Percentiles rank a stretch among this genome's conserved stretches.
Evolutionary conservation across 495 filamentous ascomycete species (phyloP).

Genomic region (Trichoderma erinaceum): DNA sequence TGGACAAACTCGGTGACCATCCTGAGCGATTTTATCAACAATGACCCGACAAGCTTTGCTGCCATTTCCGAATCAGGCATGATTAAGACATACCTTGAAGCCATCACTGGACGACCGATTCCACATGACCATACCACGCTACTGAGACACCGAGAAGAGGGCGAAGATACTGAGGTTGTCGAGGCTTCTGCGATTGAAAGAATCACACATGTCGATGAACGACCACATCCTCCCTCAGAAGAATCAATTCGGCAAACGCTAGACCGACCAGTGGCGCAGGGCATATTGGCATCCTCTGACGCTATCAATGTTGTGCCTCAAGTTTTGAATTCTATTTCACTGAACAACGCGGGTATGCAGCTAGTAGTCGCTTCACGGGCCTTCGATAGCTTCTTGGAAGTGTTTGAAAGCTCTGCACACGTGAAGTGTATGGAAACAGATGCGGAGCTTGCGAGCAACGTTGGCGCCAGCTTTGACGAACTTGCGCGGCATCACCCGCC

Average conservation of each 20-base stretch:
- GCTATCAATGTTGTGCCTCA: conserved; percentile 78
- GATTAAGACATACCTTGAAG: conserved; percentile 72
- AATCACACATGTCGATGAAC: conserved; percentile 35
- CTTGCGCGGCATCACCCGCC: conserved; percentile 87
- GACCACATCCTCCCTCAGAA: conserved; percentile 38
- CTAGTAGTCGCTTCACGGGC: conserved; percentile 80
- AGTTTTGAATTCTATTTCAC: conserved; percentile 87
- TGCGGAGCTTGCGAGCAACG: conserved; percentile 42
- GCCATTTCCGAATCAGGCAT: conserved; percentile 92
- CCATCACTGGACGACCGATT: conserved; percentile 59
- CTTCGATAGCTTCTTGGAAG: conserved; percentile 80
- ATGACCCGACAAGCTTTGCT: conserved; percentile 95
- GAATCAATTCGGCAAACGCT: conserved; percentile 37
- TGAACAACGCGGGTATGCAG: conserved; percentile 82
- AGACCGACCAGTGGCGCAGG: conserved; percentile 51
- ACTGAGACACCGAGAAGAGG: conserved; percentile 27
- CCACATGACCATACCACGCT: conserved; percentile 32
- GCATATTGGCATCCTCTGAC: conserved; percentile 78
- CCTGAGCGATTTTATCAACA: conserved; percentile 94
- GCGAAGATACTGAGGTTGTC: conserved; percentile 31
- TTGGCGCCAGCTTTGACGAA: conserved; percentile 88
- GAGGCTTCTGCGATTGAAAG: conserved; percentile 25
- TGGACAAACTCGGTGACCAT: conserved; percentile 92
- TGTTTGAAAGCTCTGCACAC: conserved; percentile 88
- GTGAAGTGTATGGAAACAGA: conserved; percentile 70